A percentile compares a stretch with the other conserved stretches of the same genome.
Evolutionary conservation across 257 asterid species (phyloP).

Genomic region (Gentiana macrophylla): DNA sequence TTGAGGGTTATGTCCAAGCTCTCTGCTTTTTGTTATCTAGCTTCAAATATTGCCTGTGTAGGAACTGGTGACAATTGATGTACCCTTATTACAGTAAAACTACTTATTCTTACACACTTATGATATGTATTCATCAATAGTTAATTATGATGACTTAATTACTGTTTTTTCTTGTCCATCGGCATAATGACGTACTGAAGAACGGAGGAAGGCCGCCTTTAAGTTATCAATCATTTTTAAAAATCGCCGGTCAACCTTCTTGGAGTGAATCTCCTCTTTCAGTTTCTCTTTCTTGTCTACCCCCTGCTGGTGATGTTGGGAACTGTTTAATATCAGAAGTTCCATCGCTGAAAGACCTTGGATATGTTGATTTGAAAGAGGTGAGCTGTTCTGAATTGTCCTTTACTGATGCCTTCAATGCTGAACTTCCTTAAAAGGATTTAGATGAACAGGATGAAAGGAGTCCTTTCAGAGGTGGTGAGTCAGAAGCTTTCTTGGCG

Average conservation of each 20-base stretch:
- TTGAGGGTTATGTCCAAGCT: no score
- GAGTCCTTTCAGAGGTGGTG: conserved; percentile 90
- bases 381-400: conserved; percentile 20
- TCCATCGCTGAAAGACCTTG: conserved; percentile 67
- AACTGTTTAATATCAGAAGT: conserved; percentile 40
- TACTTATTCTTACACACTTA: no score
- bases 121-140: no score
- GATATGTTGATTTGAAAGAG: conserved; percentile 56
- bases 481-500: conserved; percentile 83
- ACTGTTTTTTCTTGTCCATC: background rate
- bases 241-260: conserved; percentile 79
- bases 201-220: conserved; percentile 89
- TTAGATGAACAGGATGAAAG: conserved; percentile 40
- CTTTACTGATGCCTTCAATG: background rate
- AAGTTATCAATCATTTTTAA: conserved; percentile 78
- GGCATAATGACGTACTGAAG: conserved; percentile 18
- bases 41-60: no score
- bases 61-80: no score
- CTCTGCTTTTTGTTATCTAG: no score
- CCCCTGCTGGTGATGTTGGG: conserved; percentile 61
- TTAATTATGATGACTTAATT: background rate
- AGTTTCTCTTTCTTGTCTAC: conserved; percentile 35
- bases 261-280: conserved; percentile 62
- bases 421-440: conserved; percentile 8
- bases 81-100: no score